phyloP scores from a whole-genome alignment of 805 yeast genomes.

The Teunomyces panamensis region DNA sequence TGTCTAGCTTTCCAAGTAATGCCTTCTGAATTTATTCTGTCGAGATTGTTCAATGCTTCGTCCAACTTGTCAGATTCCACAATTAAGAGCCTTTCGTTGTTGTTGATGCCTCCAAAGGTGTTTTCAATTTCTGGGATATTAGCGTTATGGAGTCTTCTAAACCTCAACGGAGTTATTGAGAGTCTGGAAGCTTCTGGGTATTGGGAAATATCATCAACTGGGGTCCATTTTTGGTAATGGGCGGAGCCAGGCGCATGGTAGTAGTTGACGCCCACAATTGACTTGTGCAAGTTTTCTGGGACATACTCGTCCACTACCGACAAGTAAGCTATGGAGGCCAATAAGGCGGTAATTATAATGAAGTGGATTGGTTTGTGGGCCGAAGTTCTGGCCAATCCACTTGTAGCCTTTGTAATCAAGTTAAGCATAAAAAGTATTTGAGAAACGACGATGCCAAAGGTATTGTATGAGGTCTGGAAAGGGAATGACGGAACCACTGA shows the following conservation, averaged over 20 bases:
- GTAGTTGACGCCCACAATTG: conserved; percentile 25
- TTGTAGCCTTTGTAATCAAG: conserved; percentile 28
- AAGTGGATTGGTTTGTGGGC: conserved; percentile 87
- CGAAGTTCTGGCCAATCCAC: conserved; percentile 52
- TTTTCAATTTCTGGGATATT: conserved; percentile 41
- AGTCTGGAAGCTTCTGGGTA: conserved; percentile 45
- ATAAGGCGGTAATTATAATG: conserved; percentile 63
- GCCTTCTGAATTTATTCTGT: conserved; percentile 36
- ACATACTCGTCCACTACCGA: conserved; percentile 68
- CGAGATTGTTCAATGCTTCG: conserved; percentile 19
- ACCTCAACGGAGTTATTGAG: conserved; percentile 55
- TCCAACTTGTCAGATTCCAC: conserved; percentile 28
- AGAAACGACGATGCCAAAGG: too few relatives aligned
- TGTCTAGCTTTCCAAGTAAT: conserved; percentile 61
- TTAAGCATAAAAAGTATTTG: conserved; percentile 23
- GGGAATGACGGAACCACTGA: background rate
- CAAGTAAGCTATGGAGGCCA: conserved; percentile 79
- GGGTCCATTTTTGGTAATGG: conserved; percentile 46
- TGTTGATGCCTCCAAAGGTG: conserved; percentile 37
- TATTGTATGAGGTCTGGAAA: background rate
- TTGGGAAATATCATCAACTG: conserved; percentile 40
- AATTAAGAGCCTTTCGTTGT: conserved; percentile 43
- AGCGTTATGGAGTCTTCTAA: conserved; percentile 43
- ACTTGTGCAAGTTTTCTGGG: conserved; percentile 35
- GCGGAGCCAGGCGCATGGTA: conserved; percentile 37